Base-by-base conservation (phyloP, 2,329 filamentous ascomycete species). In the Uncinocarpus reesii region DNA sequence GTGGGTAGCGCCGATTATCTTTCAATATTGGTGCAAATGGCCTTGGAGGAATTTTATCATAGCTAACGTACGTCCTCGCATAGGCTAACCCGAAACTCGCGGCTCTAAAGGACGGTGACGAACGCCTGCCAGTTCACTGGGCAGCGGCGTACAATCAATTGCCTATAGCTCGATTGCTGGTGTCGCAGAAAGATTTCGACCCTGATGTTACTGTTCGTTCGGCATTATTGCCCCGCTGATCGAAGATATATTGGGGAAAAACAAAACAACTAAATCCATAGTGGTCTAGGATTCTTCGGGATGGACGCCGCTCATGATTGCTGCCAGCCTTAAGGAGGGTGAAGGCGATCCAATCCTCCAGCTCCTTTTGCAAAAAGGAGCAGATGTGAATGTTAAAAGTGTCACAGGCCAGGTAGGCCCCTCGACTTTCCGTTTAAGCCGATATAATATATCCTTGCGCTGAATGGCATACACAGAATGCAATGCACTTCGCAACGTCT, bases 61-160 rank as follows among this genome's bases (percentile, higher is more conserved):
- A 45, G 32, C 45, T 46, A 35, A 28, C 40, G 11, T 26, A 28
- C 52, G 15, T 3, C n/a, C 4, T 43, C 18, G 35, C 29, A 36
- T 38, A 90, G 83, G 80, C 81, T 56, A 88, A 94, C 60, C 81
- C 85, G 2, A 89, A 85, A 59, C 77, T 93, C 32, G 81, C 86
- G 21, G 74, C 71, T 50, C 79, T 81, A 59, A 73, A 71, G 60
- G 92, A 98, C 60, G 83, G 86, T 42, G 92, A 98, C 64, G 86
- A 87, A 13, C 85, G 92, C 37, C 78, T 95, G 31, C 83, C 92
- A 2, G 80, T 96, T 49, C 92, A 98, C 72, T 98, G 92, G 92
- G 90, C 92, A 0, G 79, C 81, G 1, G 92, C 89, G 18, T 84
- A 85, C 65, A 93, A 92, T 63, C 82, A 80, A 56, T 68, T 83